A percentile compares a stretch with the other conserved stretches of the same genome.
Evolutionary conservation across 225 moss, liverwort and hornwort genomes (phyloP).

Genomic region (Polytrichum commune): DNA sequence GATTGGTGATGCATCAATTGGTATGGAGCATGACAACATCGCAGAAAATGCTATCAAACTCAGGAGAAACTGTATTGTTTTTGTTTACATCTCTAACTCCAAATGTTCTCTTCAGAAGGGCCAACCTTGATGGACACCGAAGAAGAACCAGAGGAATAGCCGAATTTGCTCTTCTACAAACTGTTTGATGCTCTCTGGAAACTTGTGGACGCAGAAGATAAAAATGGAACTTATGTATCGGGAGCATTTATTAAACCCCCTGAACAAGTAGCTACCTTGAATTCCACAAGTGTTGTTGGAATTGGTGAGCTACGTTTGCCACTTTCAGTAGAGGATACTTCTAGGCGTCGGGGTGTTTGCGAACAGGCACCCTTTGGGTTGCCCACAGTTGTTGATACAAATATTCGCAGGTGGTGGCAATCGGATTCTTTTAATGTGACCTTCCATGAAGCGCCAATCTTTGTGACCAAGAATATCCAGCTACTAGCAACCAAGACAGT

Average conservation of each 20-base stretch:
- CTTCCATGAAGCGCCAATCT: conserved; percentile 10
- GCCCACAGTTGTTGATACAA: conserved; percentile 2
- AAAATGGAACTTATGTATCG: conserved; percentile 3
- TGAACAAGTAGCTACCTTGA: not conserved
- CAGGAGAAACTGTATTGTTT: too few relatives aligned
- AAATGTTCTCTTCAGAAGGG: too few relatives aligned
- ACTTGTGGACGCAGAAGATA: too few relatives aligned
- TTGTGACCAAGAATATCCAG: conserved; percentile 6
- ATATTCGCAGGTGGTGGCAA: conserved; percentile 15
- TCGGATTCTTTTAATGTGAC: conserved; percentile 15
- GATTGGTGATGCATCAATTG: too few relatives aligned
- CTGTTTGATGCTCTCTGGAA: too few relatives aligned
- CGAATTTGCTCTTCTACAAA: too few relatives aligned
- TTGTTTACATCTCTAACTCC: too few relatives aligned
- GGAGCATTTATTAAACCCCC: conserved; percentile 3
- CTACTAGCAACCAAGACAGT: not conserved
- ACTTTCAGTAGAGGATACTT: conserved; percentile 6
- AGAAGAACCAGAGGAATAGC: too few relatives aligned
- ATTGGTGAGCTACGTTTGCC: conserved; percentile 14
- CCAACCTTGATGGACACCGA: too few relatives aligned
- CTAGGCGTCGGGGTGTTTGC: conserved; percentile 16
- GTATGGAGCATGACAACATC: too few relatives aligned
- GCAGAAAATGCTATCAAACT: too few relatives aligned
- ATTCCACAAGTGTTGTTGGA: conserved; percentile 15
- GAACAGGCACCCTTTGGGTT: conserved; percentile 12